Evolutionary conservation across 345 rosid genomes (phyloP).

Genomic region (Alliaria petiolata): DNA sequence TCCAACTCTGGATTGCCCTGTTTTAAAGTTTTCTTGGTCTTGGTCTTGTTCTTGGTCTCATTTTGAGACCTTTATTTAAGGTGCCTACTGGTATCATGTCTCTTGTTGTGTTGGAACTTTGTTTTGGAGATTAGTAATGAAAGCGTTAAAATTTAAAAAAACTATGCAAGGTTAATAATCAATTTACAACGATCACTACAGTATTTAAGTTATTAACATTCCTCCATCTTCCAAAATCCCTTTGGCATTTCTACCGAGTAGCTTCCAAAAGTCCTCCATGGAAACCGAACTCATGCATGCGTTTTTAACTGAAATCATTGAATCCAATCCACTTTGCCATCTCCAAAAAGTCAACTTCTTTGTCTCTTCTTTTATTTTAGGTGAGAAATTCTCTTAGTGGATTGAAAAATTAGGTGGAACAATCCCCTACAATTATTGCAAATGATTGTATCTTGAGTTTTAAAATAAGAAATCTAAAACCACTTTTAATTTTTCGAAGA

Average conservation of each 20-base stretch:
- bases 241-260: background rate
- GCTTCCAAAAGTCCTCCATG: background rate
- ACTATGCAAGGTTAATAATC: no score
- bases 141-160: no score
- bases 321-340: background rate
- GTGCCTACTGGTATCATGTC: no score
- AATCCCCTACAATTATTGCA: background rate
- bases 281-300: background rate
- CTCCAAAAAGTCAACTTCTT: background rate
- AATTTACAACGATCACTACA: background rate
- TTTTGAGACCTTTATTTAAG: no score
- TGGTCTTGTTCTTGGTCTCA: no score
- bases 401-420: background rate
- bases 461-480: background rate
- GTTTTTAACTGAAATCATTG: background rate
- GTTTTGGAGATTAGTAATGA: no score
- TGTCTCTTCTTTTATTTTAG: background rate
- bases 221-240: no score
- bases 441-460: background rate
- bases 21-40: no score
- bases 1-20: no score
- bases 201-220: background rate
- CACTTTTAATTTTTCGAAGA: background rate
- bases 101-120: no score
- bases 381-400: background rate